A percentile compares a stretch with the other conserved stretches of the same genome.
These are phyloP conservation scores for Amanita molliuscula DNA, from an alignment of 768 basidiomycete species.

Conservation along the genomic window DNA sequence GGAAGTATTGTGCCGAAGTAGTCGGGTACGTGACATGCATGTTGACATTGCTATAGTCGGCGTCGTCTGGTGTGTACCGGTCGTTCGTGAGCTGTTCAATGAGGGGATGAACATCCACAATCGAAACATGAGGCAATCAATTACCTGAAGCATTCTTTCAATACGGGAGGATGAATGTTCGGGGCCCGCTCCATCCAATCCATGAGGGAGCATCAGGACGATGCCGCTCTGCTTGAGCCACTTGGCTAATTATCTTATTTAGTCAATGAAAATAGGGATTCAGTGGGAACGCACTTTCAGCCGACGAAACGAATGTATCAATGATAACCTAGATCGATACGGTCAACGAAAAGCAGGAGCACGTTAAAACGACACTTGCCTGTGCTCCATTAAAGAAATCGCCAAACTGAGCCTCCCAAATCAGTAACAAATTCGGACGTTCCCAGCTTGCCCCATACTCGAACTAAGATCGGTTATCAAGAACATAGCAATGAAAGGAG, in stretches of 20 bases:
- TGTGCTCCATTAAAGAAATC: conserved; percentile 93
- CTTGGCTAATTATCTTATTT: conserved; percentile 47
- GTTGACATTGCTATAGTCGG: conserved; percentile 48
- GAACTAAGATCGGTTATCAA: conserved; percentile 47
- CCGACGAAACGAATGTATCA: conserved; percentile 79
- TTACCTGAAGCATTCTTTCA: conserved; percentile 84
- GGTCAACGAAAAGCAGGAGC: background rate
- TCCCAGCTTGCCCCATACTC: conserved; percentile 92
- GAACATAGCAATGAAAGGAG: too few species aligned
- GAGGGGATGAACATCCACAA: background rate
- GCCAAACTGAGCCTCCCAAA: conserved; percentile 90
- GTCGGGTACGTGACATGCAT: conserved; percentile 83
- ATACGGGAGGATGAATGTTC: conserved; percentile 87
- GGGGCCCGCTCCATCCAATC: conserved; percentile 86
- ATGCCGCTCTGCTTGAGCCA: conserved; percentile 91
- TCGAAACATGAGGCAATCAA: background rate
- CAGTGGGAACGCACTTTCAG: conserved; percentile 53
- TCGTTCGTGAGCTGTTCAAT: conserved; percentile 65
- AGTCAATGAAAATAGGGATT: background rate
- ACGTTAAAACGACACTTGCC: conserved; percentile 13
- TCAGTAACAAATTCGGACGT: conserved; percentile 65
- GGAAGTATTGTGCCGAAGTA: conserved; percentile 89
- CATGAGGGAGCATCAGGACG: conserved; percentile 79
- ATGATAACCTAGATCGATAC: conserved; percentile 53
- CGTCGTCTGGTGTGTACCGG: conserved; percentile 26